Base-by-base conservation (phyloP, 108 stramenopile species). In the Fragilariopsis cylindrus region DNA sequence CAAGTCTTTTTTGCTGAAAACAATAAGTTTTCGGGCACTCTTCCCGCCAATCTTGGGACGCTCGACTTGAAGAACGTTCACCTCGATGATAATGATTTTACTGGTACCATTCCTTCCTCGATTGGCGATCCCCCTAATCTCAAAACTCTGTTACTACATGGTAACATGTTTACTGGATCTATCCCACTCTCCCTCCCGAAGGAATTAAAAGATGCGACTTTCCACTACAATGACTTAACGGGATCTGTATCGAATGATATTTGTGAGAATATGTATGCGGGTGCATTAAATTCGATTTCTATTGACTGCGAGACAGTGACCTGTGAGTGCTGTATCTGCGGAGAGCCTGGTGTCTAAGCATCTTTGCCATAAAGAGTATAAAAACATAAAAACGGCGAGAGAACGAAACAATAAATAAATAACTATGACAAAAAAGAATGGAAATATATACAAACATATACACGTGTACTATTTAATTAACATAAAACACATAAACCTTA, bases 1-100 rank as follows among this genome's bases (percentile, higher is more conserved):
- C 56, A 71, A n/a, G 73, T 76, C 7, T 67, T 84, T 57, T 73
- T 80, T 18, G 49, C 86, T 65, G 85, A 89, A 70, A 85, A 88
- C 60, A 93, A 93, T 71, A 44, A 77, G 3, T 44, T 93, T 18
- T 49, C 46, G n/a, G 92, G 92, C 30, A 79, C 68, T 9, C 74
- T 93, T 58, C 92, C 92, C 13, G 60, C 66, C 7, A 67, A 76
- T 39, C 50, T 90, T 11, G 89, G 89, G 2, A 66, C 76, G 3
- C 72, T 90, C 11, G 54, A 78, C 11, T 65, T 77, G 76, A 68
- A 65, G 8, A 60, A 72, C 8, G 16, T 80, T 8, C 79, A 80
- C 60, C 58, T 84, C 58, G 83, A 85, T 57, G 80, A 80, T 52
- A 83, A 87, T 42, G 49, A 74, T 21, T 79, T 90, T 44, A 77